Percentiles rank a stretch among this genome's conserved stretches.
phyloP scores from a whole-genome alignment of 1,139 yeast genomes.

The Suhomyces coccinellae region DNA sequence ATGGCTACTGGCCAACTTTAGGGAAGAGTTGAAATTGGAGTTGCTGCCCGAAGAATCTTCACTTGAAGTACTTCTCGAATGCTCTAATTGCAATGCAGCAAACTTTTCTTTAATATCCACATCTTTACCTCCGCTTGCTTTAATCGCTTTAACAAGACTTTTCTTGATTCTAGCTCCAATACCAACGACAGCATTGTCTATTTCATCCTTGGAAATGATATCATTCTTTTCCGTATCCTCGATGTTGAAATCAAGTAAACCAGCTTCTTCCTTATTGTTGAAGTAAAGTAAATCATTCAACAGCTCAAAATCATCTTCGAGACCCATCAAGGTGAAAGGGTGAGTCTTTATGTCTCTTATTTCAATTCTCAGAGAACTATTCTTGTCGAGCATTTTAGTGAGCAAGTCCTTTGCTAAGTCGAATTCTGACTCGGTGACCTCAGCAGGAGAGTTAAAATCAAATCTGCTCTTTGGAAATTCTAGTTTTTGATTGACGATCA shows the following conservation, averaged over 20 bases:
- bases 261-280: slow-evolving; percentile 21
- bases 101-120: slow-evolving; percentile 28
- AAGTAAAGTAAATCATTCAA: slow-evolving; percentile 40
- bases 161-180: slow-evolving; percentile 66
- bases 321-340: slow-evolving; percentile 69
- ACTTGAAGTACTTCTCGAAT: slow-evolving; percentile 32
- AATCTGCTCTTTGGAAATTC: slow-evolving; percentile 55
- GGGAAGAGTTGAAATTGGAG: slow-evolving; percentile 13
- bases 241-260: slow-evolving; percentile 15
- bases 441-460: slow-evolving; percentile 40
- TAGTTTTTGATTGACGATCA: slow-evolving; percentile 66
- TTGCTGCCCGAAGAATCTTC: slow-evolving; percentile 33
- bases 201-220: slow-evolving; percentile 66
- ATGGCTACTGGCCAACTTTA: slow-evolving; percentile 18
- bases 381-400: slow-evolving; percentile 61
- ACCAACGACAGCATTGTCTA: slow-evolving; percentile 77
- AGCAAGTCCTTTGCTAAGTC: slow-evolving; percentile 68
- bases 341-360: slow-evolving; percentile 76
- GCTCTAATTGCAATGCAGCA: slow-evolving; percentile 29
- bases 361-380: slow-evolving; percentile 68
- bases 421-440: slow-evolving; percentile 50
- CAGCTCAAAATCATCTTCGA: slow-evolving; percentile 46
- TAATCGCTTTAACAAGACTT: slow-evolving; percentile 56
- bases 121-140: slow-evolving; percentile 34
- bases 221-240: slow-evolving; percentile 12